Evolutionary conservation across 768 basidiomycete species (phyloP).

Genomic region (Kwoniella pini): DNA sequence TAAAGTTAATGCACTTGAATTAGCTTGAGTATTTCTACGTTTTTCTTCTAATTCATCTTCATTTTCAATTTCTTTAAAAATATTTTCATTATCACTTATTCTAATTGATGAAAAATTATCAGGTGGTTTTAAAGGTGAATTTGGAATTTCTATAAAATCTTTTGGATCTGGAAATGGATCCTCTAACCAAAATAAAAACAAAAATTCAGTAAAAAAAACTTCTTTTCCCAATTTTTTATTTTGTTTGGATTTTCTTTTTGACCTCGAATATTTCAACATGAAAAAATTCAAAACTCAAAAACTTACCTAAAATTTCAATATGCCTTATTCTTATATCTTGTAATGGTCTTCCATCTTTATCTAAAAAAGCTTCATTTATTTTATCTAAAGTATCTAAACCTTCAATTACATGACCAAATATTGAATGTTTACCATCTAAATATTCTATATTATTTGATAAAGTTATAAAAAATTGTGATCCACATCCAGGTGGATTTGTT

Average conservation of each 20-base stretch:
- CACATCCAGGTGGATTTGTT: constrained; percentile 64
- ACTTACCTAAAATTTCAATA: constrained; percentile 86
- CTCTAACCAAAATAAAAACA: too few relatives aligned
- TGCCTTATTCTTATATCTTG: constrained; percentile 94
- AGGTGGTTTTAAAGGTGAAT: constrained; percentile 75
- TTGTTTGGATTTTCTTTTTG: background rate
- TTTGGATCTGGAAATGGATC: constrained; percentile 91
- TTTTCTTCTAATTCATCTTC: constrained; percentile 81
- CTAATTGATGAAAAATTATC: constrained; percentile 67
- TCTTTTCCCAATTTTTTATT: too few relatives aligned
- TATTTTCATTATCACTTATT: constrained; percentile 94
- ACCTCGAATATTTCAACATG: background rate
- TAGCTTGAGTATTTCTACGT: constrained; percentile 82
- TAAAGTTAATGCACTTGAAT: constrained; percentile 88
- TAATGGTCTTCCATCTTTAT: constrained; percentile 83
- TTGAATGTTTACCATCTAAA: constrained; percentile 88
- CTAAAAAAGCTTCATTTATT: constrained; percentile 86
- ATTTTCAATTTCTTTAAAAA: constrained; percentile 72
- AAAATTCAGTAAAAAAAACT: too few relatives aligned
- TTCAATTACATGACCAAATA: constrained; percentile 95
- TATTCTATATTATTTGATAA: constrained; percentile 88
- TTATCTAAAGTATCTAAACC: constrained; percentile 88
- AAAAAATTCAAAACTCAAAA: background rate
- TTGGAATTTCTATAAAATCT: constrained; percentile 70
- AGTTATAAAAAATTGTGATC: constrained; percentile 96